phyloP scores from a whole-genome alignment of 2,329 filamentous ascomycete genomes.

The Teratosphaeriaceae sp. region DNA sequence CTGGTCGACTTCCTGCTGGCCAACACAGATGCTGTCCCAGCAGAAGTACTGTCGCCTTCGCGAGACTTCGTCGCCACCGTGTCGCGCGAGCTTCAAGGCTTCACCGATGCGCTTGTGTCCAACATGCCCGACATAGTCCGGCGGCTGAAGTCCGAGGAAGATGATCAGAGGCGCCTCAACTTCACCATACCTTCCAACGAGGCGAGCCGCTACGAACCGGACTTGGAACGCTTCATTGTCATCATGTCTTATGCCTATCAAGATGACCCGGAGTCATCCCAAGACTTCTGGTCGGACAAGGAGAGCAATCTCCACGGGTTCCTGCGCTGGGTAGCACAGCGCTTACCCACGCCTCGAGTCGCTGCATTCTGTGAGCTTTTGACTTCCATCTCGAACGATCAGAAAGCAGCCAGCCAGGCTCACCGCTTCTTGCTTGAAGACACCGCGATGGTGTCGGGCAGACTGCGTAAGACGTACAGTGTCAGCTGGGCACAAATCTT shows the following conservation, averaged over 20 bases:
- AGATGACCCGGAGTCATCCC: constrained; percentile 72
- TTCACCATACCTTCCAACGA: constrained; percentile 31
- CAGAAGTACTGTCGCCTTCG: constrained; percentile 61
- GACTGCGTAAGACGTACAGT: constrained; percentile 74
- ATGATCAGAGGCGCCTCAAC: constrained; percentile 62
- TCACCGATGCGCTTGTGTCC: constrained; percentile 87
- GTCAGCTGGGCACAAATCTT: constrained; percentile 93
- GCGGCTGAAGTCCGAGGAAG: constrained; percentile 78
- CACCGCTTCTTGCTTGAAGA: constrained; percentile 90
- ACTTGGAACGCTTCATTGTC: constrained; percentile 82
- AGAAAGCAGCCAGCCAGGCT: constrained; percentile 74
- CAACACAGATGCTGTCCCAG: constrained; percentile 63
- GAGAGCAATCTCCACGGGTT: constrained; percentile 94
- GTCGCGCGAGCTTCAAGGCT: constrained; percentile 76
- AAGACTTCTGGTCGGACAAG: constrained; percentile 84
- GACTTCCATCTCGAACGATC: constrained; percentile 75
- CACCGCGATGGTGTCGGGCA: constrained; percentile 49
- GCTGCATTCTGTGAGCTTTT: constrained; percentile 97
- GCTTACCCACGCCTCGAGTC: constrained; percentile 91
- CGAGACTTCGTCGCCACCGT: constrained; percentile 64
- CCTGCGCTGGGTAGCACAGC: constrained; percentile 90
- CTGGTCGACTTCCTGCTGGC: constrained; percentile 77
- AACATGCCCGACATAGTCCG: constrained; percentile 91
- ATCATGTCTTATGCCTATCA: constrained; percentile 91
- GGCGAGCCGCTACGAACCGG: constrained; percentile 37